These are phyloP conservation scores for Mimosa pudica DNA, from an alignment of 306 rosid genomes.

Conservation along the genomic window DNA sequence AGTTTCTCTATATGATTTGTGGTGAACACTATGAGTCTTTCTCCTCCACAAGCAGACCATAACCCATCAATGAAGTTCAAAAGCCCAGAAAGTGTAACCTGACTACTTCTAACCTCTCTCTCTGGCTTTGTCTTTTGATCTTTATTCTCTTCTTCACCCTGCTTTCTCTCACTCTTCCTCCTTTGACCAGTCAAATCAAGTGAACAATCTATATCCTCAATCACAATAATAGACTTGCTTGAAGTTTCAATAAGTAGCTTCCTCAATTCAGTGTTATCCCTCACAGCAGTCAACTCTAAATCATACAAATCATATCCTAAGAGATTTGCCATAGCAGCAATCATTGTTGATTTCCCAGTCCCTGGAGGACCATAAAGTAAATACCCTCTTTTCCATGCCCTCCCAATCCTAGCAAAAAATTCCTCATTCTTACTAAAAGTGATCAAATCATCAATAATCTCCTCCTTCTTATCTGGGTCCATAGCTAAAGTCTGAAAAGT, in stretches of 20 bases:
- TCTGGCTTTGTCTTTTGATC: constrained; percentile 43
- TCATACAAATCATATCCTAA: constrained; percentile 53
- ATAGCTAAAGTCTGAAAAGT: constrained; percentile 52
- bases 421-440: constrained; percentile 65
- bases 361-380: constrained; percentile 82
- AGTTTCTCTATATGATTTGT: constrained; percentile 79
- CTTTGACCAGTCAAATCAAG: constrained; percentile 72
- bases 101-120: constrained; percentile 40
- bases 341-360: constrained; percentile 82
- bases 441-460: constrained; percentile 47
- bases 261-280: constrained; percentile 47
- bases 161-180: constrained; percentile 42
- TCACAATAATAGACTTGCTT: constrained; percentile 42
- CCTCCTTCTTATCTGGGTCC: constrained; percentile 51
- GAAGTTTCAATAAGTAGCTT: constrained; percentile 39
- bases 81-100: constrained; percentile 72
- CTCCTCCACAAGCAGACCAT: constrained; percentile 85
- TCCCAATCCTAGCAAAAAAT: constrained; percentile 61
- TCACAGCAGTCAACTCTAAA: constrained; percentile 48
- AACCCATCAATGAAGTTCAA: constrained; percentile 83
- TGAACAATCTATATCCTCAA: constrained; percentile 65
- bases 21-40: constrained; percentile 75
- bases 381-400: constrained; percentile 88
- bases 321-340: constrained; percentile 76
- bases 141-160: constrained; percentile 37